phyloP scores from a whole-genome alignment of 305 asterid species.

The Petunia hybrid region DNA sequence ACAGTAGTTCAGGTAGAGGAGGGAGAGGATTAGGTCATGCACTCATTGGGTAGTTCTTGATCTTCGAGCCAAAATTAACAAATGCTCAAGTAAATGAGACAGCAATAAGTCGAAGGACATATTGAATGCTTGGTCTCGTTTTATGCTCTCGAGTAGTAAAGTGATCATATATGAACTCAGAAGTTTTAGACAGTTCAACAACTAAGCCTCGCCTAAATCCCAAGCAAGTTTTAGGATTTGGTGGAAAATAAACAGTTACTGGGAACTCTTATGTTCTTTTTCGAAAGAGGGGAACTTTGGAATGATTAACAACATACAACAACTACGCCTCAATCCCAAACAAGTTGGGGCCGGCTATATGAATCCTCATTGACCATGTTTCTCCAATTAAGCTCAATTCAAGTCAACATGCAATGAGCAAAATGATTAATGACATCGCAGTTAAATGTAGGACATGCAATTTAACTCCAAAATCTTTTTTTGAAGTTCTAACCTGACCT shows the following conservation, averaged over 20 bases:
- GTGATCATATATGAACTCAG: constrained; percentile 1
- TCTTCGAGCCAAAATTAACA: background rate
- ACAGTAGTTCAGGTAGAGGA: background rate
- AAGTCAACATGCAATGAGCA: no score
- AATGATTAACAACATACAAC: background rate
- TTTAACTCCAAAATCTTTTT: background rate
- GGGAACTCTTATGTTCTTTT: background rate
- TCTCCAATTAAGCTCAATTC: no score
- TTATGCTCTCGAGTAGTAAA: background rate
- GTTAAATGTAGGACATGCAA: constrained; percentile 17
- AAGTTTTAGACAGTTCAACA: background rate
- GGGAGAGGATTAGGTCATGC: constrained; percentile 10
- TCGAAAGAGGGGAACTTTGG: background rate
- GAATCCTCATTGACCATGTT: no score
- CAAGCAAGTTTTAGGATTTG: background rate
- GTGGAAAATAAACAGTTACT: background rate
- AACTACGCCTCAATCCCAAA: no score
- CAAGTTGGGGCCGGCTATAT: no score
- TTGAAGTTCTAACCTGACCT: background rate
- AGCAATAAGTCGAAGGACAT: background rate
- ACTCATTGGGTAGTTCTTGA: background rate
- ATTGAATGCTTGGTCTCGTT: background rate
- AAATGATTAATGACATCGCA: background rate
- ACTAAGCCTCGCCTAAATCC: no score
- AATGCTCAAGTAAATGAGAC: background rate